Evolutionary conservation across 2,329 filamentous ascomycete genomes (phyloP).

Genomic region (Diplodia corticola): DNA sequence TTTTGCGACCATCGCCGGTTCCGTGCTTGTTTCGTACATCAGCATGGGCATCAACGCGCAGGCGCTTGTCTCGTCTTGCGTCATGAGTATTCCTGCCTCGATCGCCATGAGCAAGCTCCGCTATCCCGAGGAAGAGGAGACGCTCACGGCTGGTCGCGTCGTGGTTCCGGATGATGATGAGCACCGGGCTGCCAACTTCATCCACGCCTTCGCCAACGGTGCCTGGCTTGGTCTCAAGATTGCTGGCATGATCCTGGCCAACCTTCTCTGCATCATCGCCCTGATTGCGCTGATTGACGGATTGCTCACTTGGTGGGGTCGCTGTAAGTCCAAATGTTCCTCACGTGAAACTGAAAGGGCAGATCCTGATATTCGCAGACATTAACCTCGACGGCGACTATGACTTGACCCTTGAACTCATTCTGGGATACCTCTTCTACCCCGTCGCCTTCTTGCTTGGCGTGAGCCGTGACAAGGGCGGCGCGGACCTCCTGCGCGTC

Average conservation of each 20-base stretch:
- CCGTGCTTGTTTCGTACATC: constrained; percentile 84
- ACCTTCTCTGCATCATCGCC: constrained; percentile 80
- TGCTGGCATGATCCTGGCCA: constrained; percentile 76
- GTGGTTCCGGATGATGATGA: constrained; percentile 79
- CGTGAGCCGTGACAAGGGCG: constrained; percentile 58
- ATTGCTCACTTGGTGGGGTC: constrained; percentile 80
- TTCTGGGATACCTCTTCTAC: constrained; percentile 76
- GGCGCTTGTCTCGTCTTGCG: constrained; percentile 84
- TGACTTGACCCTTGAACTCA: constrained; percentile 70
- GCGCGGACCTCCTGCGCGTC: constrained; percentile 66
- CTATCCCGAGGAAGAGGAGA: constrained; percentile 85
- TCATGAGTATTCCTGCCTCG: constrained; percentile 93
- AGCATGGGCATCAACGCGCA: constrained; percentile 78
- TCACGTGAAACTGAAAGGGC: background rate
- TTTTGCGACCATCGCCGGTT: constrained; percentile 89
- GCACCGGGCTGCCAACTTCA: constrained; percentile 71
- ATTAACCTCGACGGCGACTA: constrained; percentile 68
- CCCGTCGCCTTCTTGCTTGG: constrained; percentile 80
- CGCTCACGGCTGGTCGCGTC: constrained; percentile 77
- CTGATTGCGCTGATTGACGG: constrained; percentile 73
- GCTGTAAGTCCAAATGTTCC: constrained; percentile 41
- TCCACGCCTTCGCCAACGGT: constrained; percentile 83
- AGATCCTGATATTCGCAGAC: constrained; percentile 39
- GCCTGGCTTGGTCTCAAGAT: constrained; percentile 86
- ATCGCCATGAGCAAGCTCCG: constrained; percentile 87